phyloP scores from a whole-genome alignment of 2,329 filamentous ascomycete genomes.

The Fusarium sp. region DNA sequence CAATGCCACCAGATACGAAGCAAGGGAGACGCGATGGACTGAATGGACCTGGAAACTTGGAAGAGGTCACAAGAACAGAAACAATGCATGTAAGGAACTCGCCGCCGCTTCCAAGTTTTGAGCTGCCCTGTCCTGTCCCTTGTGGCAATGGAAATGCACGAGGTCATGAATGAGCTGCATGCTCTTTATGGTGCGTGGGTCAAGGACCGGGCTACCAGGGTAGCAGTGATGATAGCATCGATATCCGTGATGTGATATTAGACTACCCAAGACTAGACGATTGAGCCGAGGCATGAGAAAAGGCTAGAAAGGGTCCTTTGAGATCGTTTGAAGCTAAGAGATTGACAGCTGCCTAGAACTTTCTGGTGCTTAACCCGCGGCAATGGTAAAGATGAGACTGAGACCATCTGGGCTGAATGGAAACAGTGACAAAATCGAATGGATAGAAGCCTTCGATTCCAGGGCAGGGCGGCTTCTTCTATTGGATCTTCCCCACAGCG shows the following conservation, averaged over 20 bases:
- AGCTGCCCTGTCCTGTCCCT: background rate
- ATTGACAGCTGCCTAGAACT: constrained; percentile 24
- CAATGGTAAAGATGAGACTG: constrained; percentile 6
- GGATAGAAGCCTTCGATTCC: constrained; percentile 2
- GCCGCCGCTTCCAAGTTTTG: background rate
- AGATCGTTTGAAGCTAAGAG: constrained; percentile 8
- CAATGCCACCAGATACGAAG: background rate
- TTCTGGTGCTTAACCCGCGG: constrained; percentile 37
- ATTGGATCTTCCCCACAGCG: constrained; percentile 21
- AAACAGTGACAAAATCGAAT: background rate
- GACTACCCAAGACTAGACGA: background rate
- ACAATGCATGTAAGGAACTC: background rate
- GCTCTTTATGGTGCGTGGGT: constrained; percentile 29
- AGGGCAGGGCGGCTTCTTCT: constrained; percentile 18
- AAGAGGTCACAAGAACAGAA: background rate
- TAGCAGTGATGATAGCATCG: constrained; percentile 1
- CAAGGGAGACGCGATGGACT: background rate
- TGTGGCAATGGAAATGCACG: background rate
- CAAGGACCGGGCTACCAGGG: background rate
- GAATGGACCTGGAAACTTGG: background rate
- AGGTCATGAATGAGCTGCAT: constrained; percentile 26
- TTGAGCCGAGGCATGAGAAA: background rate
- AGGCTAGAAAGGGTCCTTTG: background rate
- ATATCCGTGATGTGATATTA: background rate
- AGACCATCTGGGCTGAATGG: background rate